Base-by-base conservation (phyloP, 305 asterid genomes). In the Fraxinus sp. region DNA sequence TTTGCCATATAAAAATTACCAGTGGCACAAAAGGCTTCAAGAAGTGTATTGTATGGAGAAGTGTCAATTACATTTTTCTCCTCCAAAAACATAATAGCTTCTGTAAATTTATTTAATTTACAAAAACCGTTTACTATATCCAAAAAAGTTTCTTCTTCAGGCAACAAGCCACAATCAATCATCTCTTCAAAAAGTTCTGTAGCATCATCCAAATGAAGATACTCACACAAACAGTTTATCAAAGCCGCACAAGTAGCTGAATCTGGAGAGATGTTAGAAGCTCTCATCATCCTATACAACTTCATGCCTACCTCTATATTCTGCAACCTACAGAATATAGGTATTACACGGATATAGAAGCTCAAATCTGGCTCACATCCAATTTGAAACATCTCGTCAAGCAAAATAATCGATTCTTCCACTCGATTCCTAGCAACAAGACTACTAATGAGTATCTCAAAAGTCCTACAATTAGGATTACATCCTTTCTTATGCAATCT, bases 401-500 rank as follows among this genome's bases (percentile, higher is more conserved):
- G 88, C 49, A 94, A 59, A 70, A 43, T 72, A 87, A 90, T 59
- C 0, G 97, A 87, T 41, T 92, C 95, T 16, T 87, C 92, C 64
- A 90, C 82, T 79, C 83, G 90, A 83, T 88, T 79, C 84, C 83
- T 87, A 28, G 86, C 84, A 86, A 87, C 88, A 86, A 95, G 96
- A 83, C 93, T 92, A 79, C 90, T 84, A 37, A 94, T 81, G 6
- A 95, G 64, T 81, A 94, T 87, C 91, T 89, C 90, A 84, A 91
- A 95, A 52, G 98, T 92, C 89, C 83, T 87, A 46, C 90, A 81
- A 84, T 92, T 92, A 30, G 99, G 97, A 68, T 64, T 72, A 82
- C 97, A 92, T 77, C 98, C 93, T 91, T 96, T 96, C 87, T 87
- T 96, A 32, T 81, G 77, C 90, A 96, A 86, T 49, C 96, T 88